Percentiles rank a stretch among this genome's conserved stretches.
Conservation (phyloP, 179 eudicot species). For the Amaranthus tricolor region DNA sequence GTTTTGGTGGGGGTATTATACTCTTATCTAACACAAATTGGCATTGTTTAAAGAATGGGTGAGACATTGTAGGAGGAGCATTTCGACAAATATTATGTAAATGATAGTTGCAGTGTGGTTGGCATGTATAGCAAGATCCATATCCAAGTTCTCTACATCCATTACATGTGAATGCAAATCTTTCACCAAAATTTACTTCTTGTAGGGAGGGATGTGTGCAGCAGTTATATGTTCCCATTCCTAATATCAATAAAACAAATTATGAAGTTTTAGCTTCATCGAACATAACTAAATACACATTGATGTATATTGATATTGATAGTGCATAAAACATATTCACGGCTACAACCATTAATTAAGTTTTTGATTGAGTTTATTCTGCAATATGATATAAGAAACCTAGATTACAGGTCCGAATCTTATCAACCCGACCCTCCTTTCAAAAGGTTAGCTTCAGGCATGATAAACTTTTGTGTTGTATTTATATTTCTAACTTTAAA, state of each 20-base stretch:
- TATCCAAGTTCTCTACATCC: not conserved
- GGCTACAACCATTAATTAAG: no score
- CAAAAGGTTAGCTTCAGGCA: no score
- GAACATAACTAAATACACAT: no score
- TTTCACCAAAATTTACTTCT: not conserved
- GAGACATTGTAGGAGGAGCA: not conserved
- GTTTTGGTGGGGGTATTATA: not conserved
- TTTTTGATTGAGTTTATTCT: no score
- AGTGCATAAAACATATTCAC: no score
- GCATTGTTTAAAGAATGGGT: conserved; percentile 2
- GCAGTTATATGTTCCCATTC: not conserved
- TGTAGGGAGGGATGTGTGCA: not conserved
- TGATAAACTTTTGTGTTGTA: no score
- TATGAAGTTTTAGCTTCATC: no score
- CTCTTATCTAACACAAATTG: conserved; percentile 1
- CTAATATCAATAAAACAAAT: not conserved
- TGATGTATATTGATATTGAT: no score
- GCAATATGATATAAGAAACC: no score
- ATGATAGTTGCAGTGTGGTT: not conserved
- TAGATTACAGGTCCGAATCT: no score
- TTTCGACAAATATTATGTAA: not conserved
- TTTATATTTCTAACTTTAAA: no score
- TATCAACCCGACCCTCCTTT: no score
- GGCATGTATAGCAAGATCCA: conserved; percentile 4
- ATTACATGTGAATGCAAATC: not conserved